Conservation (phyloP, 2,329 filamentous ascomycete species). For the Lojkania enalia region DNA sequence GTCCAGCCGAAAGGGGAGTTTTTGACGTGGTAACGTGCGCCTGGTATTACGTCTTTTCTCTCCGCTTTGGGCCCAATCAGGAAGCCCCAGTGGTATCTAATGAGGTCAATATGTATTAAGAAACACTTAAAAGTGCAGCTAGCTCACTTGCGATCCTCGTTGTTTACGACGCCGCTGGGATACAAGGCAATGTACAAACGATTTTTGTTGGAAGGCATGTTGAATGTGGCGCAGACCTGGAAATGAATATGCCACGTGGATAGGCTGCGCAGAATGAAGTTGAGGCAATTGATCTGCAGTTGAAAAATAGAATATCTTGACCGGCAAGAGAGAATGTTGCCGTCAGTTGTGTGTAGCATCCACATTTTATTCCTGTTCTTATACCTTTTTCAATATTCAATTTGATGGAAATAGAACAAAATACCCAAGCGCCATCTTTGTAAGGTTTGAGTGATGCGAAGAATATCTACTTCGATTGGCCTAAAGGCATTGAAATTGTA, state of each 20-base stretch:
- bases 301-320: background rate
- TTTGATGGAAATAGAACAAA: constrained; percentile 1
- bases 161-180: constrained; percentile 14
- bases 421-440: background rate
- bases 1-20: constrained; percentile 28
- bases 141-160: constrained; percentile 14
- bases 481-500: background rate
- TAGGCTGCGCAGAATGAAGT: background rate
- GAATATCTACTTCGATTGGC: background rate
- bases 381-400: background rate
- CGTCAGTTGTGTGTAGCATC: background rate
- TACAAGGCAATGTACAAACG: constrained; percentile 16
- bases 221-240: background rate
- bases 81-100: constrained; percentile 36
- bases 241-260: background rate
- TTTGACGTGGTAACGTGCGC: constrained; percentile 42
- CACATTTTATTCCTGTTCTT: background rate
- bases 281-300: background rate
- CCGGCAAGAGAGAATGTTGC: background rate
- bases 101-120: background rate
- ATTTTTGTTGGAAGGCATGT: constrained; percentile 10
- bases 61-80: constrained; percentile 35
- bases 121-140: constrained; percentile 4
- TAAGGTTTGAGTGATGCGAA: constrained; percentile 1
- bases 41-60: constrained; percentile 17